Evolutionary conservation across 768 basidiomycete genomes (phyloP).

Genomic region (Russula sp.): DNA sequence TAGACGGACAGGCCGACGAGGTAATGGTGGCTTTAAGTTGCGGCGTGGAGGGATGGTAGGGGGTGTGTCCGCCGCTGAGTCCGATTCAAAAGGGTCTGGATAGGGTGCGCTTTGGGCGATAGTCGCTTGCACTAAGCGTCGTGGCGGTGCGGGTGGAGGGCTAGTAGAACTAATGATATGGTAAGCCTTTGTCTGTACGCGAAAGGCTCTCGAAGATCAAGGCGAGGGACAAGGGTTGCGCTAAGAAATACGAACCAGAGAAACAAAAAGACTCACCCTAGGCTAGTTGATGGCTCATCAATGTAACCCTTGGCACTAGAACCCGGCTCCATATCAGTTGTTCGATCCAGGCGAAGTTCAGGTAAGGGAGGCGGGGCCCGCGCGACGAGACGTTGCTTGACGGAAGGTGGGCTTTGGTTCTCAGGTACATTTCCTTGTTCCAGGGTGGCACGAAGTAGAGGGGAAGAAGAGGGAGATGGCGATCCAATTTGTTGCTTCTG

Average conservation of each 20-base stretch:
- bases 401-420: conserved; percentile 7
- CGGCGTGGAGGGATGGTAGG: not conserved
- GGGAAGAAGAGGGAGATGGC: conserved; percentile 11
- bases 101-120: not conserved
- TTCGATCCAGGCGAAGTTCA: conserved; percentile 8
- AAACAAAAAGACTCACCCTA: conserved; percentile 3
- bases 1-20: conserved; percentile 7
- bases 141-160: not conserved
- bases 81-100: conserved; percentile 8
- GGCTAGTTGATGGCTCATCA: not conserved
- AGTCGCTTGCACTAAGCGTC: not conserved
- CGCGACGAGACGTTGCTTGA: conserved; percentile 12
- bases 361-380: conserved; percentile 13
- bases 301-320: not conserved
- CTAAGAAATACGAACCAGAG: not conserved
- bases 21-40: conserved; percentile 1
- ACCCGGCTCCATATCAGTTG: not conserved
- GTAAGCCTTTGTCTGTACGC: not conserved
- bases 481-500: conserved; percentile 13
- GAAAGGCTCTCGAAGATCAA: too few relatives aligned
- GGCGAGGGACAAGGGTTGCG: too few relatives aligned
- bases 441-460: conserved; percentile 1
- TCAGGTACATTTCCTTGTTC: not conserved
- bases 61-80: not conserved
- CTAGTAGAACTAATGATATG: not conserved